Base-by-base conservation (phyloP, 345 rosid genomes). In the Brassica cretica region DNA sequence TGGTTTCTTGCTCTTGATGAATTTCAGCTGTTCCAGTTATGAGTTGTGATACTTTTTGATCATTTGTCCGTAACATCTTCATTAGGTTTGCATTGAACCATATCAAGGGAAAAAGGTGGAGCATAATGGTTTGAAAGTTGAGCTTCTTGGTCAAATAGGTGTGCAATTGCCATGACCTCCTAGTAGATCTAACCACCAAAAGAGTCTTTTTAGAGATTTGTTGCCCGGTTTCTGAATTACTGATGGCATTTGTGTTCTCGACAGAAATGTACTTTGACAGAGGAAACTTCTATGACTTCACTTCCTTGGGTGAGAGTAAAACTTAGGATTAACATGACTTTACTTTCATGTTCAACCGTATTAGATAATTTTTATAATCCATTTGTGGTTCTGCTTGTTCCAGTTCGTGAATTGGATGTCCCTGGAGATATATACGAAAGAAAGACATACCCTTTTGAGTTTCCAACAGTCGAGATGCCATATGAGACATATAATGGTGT, bases 111-210 rank as follows among this genome's bases (percentile, higher is more conserved):
- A 91, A 81, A 95, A 93, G 80, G 88, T 93, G 77, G 99, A 95
- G 68, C 98, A 93, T 83, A 93, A 91, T 76, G 98, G 99, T 76
- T 87, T 93, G 0, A 95, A 93, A 86, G 89, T 93, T 78, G 99
- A 95, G 76, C 96, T 95, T 75, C 96, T 95, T 76, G 98, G 98
- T 80, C 99, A 95, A 81, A 95, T 95, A 83, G 97, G 99, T 90
- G 53, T 78, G 85, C 79, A 14, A 8, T 63, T 79, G 51, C 62
- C 66, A 30, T 64, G 8, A 16, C 41, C 35, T 29, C 4, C 30
- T 27, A 27, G 29, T 75, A 58, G 5, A 29, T 33, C 30, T 63
- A 2, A 0, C 65, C 58, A 37, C n/a, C 62, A 56, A 55, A 55
- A 33, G 56, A 62, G 16, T 55, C 33, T 75, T 49, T 63, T 64